phyloP scores from a whole-genome alignment of 164 flowering plant species.

The Sedum album region DNA sequence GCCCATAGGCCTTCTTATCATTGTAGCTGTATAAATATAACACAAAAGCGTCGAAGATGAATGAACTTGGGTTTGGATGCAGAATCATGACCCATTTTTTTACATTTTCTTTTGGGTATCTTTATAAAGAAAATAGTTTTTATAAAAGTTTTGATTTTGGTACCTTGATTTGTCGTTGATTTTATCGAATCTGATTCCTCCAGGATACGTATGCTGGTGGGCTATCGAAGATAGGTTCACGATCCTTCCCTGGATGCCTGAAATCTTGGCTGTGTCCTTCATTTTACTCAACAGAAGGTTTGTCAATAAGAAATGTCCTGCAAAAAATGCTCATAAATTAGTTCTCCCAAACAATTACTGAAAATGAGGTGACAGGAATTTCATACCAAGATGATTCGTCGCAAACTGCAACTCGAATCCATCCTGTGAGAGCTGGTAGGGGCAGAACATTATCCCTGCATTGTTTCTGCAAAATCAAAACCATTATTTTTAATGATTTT shows the following conservation, averaged over 20 bases:
- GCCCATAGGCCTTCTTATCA: constrained; percentile 90
- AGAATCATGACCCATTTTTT: too few species aligned
- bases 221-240: constrained; percentile 87
- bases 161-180: constrained; percentile 56
- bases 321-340: not conserved
- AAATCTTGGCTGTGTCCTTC: constrained; percentile 58
- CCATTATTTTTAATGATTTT: too few species aligned
- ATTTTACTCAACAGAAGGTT: constrained; percentile 86
- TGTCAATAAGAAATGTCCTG: constrained; percentile 87
- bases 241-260: constrained; percentile 79
- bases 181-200: constrained; percentile 56
- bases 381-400: constrained; percentile 77
- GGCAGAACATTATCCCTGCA: constrained; percentile 95
- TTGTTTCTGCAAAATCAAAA: constrained; percentile 58
- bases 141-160: not conserved
- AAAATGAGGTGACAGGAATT: not conserved
- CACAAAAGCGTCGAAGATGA: not conserved
- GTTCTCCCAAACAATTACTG: not conserved
- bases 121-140: too few species aligned
- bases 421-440: constrained; percentile 76
- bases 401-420: constrained; percentile 87
- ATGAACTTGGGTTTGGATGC: too few species aligned
- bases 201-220: constrained; percentile 48
- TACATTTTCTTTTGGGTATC: not conserved
- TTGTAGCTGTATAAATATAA: constrained; percentile 40